phyloP scores from a whole-genome alignment of 805 yeast genomes.

The Candida ascalaphidarum region DNA sequence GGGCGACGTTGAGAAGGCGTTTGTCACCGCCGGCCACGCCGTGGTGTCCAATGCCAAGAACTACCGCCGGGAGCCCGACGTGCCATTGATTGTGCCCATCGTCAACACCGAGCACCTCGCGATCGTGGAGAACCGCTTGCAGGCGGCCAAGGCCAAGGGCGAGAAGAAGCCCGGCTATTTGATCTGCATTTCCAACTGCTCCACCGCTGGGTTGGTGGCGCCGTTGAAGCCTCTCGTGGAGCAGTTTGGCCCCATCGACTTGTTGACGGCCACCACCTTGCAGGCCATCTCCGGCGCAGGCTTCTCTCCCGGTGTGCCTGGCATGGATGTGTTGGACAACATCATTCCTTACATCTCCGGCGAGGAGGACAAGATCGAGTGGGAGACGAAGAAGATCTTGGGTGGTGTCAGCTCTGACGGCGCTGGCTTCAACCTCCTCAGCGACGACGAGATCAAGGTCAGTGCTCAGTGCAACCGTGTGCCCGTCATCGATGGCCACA shows the following conservation, averaged over 20 bases:
- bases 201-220: slow-evolving; percentile 96
- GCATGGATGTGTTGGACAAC: slow-evolving; percentile 91
- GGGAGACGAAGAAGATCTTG: slow-evolving; percentile 94
- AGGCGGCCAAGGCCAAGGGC: slow-evolving; percentile 46
- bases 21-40: slow-evolving; percentile 71
- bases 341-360: slow-evolving; percentile 92
- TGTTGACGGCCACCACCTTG: slow-evolving; percentile 81
- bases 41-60: slow-evolving; percentile 94
- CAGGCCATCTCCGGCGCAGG: slow-evolving; percentile 99
- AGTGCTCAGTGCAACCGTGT: slow-evolving; percentile 97
- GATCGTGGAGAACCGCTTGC: slow-evolving; percentile 52
- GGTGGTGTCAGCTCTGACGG: slow-evolving; percentile 52
- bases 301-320: slow-evolving; percentile 94
- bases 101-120: slow-evolving; percentile 88
- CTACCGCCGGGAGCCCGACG: slow-evolving; percentile 79
- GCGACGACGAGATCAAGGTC: slow-evolving; percentile 69
- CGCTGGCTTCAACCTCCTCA: slow-evolving; percentile 46
- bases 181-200: slow-evolving; percentile 94
- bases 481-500: slow-evolving; percentile 96
- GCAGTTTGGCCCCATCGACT: slow-evolving; percentile 81
- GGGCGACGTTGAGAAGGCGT: slow-evolving; percentile 83
- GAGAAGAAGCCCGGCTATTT: slow-evolving; percentile 68
- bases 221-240: slow-evolving; percentile 93
- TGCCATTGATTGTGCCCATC: slow-evolving; percentile 92
- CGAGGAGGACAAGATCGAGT: slow-evolving; percentile 96